Base-by-base conservation (phyloP, 208 protist species). In the Angomonas ambiguus region DNA sequence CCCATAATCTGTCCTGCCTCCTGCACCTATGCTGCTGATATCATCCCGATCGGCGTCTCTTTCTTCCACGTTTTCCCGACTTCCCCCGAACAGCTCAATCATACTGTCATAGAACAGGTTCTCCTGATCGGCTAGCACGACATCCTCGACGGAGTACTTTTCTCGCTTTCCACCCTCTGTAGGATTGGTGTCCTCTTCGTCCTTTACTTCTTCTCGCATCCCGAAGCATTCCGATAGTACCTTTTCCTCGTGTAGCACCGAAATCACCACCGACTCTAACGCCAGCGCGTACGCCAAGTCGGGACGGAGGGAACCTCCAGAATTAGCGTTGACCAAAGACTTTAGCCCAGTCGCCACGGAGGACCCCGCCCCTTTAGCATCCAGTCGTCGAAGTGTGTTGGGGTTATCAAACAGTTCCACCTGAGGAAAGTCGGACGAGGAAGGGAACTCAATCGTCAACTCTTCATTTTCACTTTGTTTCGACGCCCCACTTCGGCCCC, bases 251-350 rank as follows among this genome's bases (percentile, higher is more conserved):
- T 86, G 74, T 55, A 93, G 63, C 3, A 93, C 65, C 24, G 72
- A 72, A 33, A 74, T 60, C 62, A 92, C 68, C 20, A 65, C 65
- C 1, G 86, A 82, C 74, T 95, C 77, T 8, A 95, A 66, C 4
- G 83, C 83, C 25, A 95, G 83, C 20, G 87, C 87, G 48, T 93
- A 82, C 58, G 81, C 82, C 24, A 95, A 69, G 69, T 95, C 85
- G 0, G 90, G 83, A 20, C 83, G 78, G 25, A 95, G 45, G 38
- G 80, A 72, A 31, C 75, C 73, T 35, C 69, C 75, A 25, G 66
- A 72, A 59, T 64, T 51, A 32, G 48, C 62, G 20, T 57, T 67
- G 45, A 63, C 33, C 56, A 83, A 56, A 1, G 71, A 73, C 58
- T 67, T 75, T 59, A 84, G 51, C 48, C 64, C 66, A 51, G 66